A percentile compares a stretch with the other conserved stretches of the same genome.
phyloP scores from a whole-genome alignment of 2,329 filamentous ascomycete species.

The Bipolaris gigantea region DNA sequence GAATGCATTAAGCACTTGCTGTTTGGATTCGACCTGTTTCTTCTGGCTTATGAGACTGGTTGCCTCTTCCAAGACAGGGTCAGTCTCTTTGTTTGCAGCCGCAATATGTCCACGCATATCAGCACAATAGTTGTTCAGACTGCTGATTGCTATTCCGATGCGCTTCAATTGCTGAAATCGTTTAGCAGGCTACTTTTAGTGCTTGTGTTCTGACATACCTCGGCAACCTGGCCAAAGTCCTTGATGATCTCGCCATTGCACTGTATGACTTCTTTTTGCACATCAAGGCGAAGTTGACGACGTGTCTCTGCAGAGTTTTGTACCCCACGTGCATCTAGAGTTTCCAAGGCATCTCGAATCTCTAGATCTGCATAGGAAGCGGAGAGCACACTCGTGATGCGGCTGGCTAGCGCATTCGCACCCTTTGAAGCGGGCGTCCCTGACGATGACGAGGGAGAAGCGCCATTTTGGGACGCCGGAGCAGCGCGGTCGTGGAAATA shows the following conservation, averaged over 20 bases:
- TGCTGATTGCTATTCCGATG: conserved; percentile 77
- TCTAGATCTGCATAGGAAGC: conserved; percentile 91
- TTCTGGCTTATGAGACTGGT: conserved; percentile 72
- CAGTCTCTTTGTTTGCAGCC: conserved; percentile 73
- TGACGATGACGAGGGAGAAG: conserved; percentile 33
- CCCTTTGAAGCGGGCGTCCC: conserved; percentile 33
- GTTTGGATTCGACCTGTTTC: conserved; percentile 75
- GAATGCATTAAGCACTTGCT: conserved; percentile 76
- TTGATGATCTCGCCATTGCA: conserved; percentile 87
- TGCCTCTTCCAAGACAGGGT: conserved; percentile 75
- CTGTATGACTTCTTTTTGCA: conserved; percentile 90
- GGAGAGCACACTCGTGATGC: conserved; percentile 83
- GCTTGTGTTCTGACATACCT: conserved; percentile 46
- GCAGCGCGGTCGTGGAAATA: conserved; percentile 38
- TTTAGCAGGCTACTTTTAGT: conserved; percentile 26
- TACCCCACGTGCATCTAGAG: conserved; percentile 72
- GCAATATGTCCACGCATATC: conserved; percentile 78
- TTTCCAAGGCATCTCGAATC: conserved; percentile 79
- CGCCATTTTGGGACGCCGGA: conserved; percentile 31
- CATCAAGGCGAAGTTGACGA: conserved; percentile 75
- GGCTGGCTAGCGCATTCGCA: conserved; percentile 72
- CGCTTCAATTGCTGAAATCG: conserved; percentile 74
- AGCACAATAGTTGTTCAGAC: conserved; percentile 76
- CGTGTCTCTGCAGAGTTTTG: conserved; percentile 77
- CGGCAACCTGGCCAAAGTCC: conserved; percentile 86